Evolutionary conservation across 2,329 filamentous ascomycete species (phyloP).

Genomic region (Sarocladiaceae sp.): DNA sequence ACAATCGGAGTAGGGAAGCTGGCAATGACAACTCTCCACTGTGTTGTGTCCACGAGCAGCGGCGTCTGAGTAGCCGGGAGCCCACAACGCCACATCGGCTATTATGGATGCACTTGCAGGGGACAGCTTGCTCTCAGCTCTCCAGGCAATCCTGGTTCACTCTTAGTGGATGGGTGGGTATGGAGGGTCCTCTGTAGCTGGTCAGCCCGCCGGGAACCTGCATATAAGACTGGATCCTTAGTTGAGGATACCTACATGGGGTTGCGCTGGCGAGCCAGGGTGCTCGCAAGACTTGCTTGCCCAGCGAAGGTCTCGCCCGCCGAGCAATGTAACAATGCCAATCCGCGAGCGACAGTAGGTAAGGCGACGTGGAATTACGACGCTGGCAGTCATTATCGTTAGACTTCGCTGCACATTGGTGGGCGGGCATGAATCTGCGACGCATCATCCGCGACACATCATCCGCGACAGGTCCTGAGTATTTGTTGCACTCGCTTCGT

Average conservation of each 20-base stretch:
- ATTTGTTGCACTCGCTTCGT: too few relatives aligned
- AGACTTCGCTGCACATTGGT: too few relatives aligned
- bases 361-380: too few relatives aligned
- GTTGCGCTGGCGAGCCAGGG: background rate
- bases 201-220: slow-evolving; percentile 5
- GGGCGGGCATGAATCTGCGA: too few relatives aligned
- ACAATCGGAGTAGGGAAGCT: background rate
- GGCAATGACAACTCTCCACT: slow-evolving; percentile 1
- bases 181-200: background rate
- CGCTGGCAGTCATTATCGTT: too few relatives aligned
- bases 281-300: background rate
- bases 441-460: too few relatives aligned
- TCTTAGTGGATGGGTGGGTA: background rate
- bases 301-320: too few relatives aligned
- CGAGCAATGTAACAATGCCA: too few relatives aligned
- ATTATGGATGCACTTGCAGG: background rate
- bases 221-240: slow-evolving; percentile 1
- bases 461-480: too few relatives aligned
- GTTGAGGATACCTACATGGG: background rate
- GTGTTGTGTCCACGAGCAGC: background rate
- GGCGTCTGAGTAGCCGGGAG: background rate
- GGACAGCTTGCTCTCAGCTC: slow-evolving; percentile 1
- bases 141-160: background rate
- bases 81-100: background rate
- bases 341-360: too few relatives aligned